phyloP scores from a whole-genome alignment of 345 rosid species.

The rapeseed (Brassica napus) region DNA sequence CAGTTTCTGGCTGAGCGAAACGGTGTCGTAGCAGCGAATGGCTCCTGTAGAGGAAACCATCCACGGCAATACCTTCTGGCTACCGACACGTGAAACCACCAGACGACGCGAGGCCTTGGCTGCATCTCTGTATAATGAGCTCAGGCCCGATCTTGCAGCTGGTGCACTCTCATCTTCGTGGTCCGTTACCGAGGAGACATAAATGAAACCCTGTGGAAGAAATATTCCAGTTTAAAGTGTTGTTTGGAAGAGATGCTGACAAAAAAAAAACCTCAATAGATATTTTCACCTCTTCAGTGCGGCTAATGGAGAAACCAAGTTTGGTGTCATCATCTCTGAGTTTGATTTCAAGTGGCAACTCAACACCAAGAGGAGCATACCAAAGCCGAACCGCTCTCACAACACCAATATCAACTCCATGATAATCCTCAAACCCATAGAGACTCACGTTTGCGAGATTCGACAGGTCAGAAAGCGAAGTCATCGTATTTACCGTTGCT shows the following conservation, averaged over 20 bases:
- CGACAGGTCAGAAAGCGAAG: constrained; percentile 78
- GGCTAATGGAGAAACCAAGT: constrained; percentile 97
- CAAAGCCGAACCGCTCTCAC: constrained; percentile 93
- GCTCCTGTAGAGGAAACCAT: constrained; percentile 90
- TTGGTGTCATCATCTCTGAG: constrained; percentile 71
- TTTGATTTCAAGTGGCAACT: constrained; percentile 66
- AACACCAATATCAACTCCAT: constrained; percentile 94
- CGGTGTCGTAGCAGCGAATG: constrained; percentile 74
- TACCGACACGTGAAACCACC: constrained; percentile 72
- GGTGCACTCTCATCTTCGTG: constrained; percentile 60
- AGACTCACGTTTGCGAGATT: constrained; percentile 72
- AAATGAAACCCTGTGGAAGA: constrained; percentile 74
- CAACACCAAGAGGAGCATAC: constrained; percentile 79
- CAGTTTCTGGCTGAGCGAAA: constrained; percentile 89
- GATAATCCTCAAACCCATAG: constrained; percentile 97
- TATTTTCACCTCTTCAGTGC: constrained; percentile 85
- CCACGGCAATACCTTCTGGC: constrained; percentile 91
- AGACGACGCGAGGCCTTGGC: constrained; percentile 53
- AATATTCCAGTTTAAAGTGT: background rate
- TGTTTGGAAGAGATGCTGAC: background rate
- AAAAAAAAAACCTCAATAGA: background rate
- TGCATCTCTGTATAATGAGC: constrained; percentile 63
- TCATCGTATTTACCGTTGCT: constrained; percentile 67
- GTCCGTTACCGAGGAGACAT: constrained; percentile 78
- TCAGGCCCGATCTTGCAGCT: constrained; percentile 76